Evolutionary conservation across 163 green algal genomes (phyloP).

Genomic region (Coccomyxa subellipsoidea): DNA sequence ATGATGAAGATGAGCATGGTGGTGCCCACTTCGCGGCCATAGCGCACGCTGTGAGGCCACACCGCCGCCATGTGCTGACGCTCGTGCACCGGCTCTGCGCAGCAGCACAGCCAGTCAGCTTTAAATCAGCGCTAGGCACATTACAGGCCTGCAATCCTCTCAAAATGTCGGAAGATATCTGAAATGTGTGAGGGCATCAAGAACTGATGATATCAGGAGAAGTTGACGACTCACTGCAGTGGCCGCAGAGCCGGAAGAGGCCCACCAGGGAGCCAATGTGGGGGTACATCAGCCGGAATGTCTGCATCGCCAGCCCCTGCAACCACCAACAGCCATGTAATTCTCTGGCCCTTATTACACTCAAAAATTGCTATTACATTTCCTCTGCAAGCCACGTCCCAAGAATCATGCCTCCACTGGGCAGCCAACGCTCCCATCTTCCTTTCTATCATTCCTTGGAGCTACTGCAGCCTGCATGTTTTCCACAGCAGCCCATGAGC

Average conservation of each 20-base stretch:
- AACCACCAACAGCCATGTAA: neutral
- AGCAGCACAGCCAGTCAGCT: neutral
- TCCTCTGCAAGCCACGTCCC: no score
- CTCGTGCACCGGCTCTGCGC: conserved; percentile 27
- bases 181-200: neutral
- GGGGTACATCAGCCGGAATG: conserved; percentile 58
- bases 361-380: no score
- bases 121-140: neutral
- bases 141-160: neutral
- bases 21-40: conserved; percentile 75
- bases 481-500: no score
- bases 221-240: conserved; percentile 14
- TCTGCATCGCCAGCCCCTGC: conserved; percentile 52
- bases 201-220: neutral
- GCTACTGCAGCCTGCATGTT: no score
- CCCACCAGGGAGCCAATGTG: conserved; percentile 50
- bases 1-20: conserved; percentile 76
- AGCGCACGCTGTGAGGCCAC: conserved; percentile 61
- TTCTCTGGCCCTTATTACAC: no score
- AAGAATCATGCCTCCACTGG: no score
- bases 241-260: conserved; percentile 39
- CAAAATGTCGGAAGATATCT: neutral
- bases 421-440: no score
- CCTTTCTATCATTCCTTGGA: no score
- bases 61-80: conserved; percentile 40